Evolutionary conservation across 352 stramenopile genomes (phyloP).

Genomic region (Thalassiosira mediterranea): DNA sequence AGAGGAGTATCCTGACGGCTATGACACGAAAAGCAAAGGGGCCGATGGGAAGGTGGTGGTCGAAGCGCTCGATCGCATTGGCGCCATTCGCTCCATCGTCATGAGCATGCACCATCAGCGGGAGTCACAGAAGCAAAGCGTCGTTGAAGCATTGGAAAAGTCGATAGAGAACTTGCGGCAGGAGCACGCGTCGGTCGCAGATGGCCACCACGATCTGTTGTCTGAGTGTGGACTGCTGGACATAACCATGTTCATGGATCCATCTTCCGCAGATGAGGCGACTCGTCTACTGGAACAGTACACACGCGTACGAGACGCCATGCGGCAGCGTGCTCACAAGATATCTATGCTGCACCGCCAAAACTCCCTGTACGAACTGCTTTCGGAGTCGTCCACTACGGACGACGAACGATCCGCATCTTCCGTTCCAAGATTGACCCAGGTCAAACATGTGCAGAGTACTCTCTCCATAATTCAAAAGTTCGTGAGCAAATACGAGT

Average conservation of each 20-base stretch:
- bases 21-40: not conserved
- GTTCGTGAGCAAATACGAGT: conserved; percentile 48
- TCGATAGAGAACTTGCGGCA: conserved; percentile 29
- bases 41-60: conserved; percentile 33
- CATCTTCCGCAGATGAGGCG: too few species aligned
- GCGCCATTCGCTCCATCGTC: conserved; percentile 23
- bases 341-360: conserved; percentile 44
- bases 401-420: not conserved
- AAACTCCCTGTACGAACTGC: conserved; percentile 34
- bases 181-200: conserved; percentile 23
- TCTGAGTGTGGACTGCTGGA: conserved; percentile 46
- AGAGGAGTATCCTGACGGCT: conserved; percentile 1
- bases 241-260: conserved; percentile 37
- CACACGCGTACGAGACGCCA: conserved; percentile 40
- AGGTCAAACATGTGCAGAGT: conserved; percentile 26
- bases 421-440: conserved; percentile 10
- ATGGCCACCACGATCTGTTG: conserved; percentile 28
- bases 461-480: conserved; percentile 28
- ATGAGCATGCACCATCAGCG: not conserved
- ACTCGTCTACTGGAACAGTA: conserved; percentile 28
- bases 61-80: conserved; percentile 44
- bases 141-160: conserved; percentile 5
- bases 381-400: conserved; percentile 11
- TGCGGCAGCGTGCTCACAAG: conserved; percentile 35
- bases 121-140: not conserved